Percentiles rank a stretch among this genome's conserved stretches.
phyloP scores from a whole-genome alignment of 305 asterid species.

The Solanum aculeatissimum region DNA sequence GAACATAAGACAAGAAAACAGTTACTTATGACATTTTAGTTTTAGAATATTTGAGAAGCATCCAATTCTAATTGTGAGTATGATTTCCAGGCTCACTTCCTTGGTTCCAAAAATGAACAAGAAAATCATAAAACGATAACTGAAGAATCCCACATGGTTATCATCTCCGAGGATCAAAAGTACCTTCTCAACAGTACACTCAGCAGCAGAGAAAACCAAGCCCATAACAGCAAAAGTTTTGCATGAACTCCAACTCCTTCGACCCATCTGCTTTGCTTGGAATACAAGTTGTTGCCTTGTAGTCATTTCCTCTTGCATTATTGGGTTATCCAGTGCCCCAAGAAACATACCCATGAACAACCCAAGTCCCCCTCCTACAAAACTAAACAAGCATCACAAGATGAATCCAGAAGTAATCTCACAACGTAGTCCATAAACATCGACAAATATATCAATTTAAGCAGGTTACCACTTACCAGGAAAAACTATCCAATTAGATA shows the following conservation, averaged over 20 bases:
- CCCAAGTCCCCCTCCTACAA: conserved; percentile 86
- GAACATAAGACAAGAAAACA: conserved; percentile 12
- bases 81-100: neutral
- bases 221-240: conserved; percentile 95
- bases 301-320: conserved; percentile 77
- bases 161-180: neutral
- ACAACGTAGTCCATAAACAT: neutral
- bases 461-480: neutral
- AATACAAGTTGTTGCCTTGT: conserved; percentile 58
- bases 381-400: neutral
- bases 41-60: neutral
- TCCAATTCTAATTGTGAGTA: neutral
- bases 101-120: neutral
- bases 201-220: conserved; percentile 74
- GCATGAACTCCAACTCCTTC: conserved; percentile 93
- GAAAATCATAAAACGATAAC: neutral
- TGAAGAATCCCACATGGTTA: neutral
- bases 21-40: neutral
- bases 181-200: conserved; percentile 77
- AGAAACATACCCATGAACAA: conserved; percentile 78
- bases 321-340: conserved; percentile 78
- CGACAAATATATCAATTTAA: neutral
- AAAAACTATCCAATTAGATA: neutral
- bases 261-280: conserved; percentile 94
- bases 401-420: neutral